Evolutionary conservation across 352 stramenopile genomes (phyloP).

Genomic region (Thalassiosira oceanica): DNA sequence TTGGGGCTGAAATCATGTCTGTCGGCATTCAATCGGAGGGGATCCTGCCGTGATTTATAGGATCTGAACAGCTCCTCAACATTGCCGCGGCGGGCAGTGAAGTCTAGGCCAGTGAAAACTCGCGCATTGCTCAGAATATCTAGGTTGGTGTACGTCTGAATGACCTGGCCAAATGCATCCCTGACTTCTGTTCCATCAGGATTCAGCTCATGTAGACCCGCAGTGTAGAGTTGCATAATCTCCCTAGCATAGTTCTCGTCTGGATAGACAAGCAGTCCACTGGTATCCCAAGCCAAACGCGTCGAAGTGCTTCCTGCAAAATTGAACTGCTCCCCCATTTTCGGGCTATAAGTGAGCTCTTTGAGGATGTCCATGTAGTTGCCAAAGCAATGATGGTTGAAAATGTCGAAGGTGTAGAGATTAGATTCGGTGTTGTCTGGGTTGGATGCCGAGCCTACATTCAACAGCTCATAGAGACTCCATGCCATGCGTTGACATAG

Average conservation of each 20-base stretch:
- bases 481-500: slow-evolving; percentile 67
- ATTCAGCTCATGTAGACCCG: slow-evolving; percentile 64
- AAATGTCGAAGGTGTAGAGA: slow-evolving; percentile 71
- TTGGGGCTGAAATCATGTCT: slow-evolving; percentile 69
- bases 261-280: slow-evolving; percentile 30
- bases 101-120: slow-evolving; percentile 57
- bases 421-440: slow-evolving; percentile 61
- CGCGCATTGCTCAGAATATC: slow-evolving; percentile 69
- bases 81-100: slow-evolving; percentile 50
- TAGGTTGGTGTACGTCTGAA: slow-evolving; percentile 68
- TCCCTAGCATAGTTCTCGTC: slow-evolving; percentile 60
- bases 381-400: slow-evolving; percentile 67
- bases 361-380: slow-evolving; percentile 64
- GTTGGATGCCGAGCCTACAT: slow-evolving; percentile 44
- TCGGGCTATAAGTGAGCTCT: slow-evolving; percentile 54
- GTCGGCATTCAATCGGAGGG: slow-evolving; percentile 47
- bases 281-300: slow-evolving; percentile 27
- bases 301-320: slow-evolving; percentile 35
- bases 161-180: slow-evolving; percentile 52
- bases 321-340: slow-evolving; percentile 51
- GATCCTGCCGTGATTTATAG: slow-evolving; percentile 47
- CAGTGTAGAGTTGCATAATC: slow-evolving; percentile 55
- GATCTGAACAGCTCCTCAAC: slow-evolving; percentile 54
- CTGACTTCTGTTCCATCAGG: slow-evolving; percentile 61
- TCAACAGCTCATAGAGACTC: slow-evolving; percentile 61